Evolutionary conservation across 2,329 filamentous ascomycete species (phyloP), one percentile per base, ranked within the genome.

Genomic region (Huntiella decipiens): DNA sequence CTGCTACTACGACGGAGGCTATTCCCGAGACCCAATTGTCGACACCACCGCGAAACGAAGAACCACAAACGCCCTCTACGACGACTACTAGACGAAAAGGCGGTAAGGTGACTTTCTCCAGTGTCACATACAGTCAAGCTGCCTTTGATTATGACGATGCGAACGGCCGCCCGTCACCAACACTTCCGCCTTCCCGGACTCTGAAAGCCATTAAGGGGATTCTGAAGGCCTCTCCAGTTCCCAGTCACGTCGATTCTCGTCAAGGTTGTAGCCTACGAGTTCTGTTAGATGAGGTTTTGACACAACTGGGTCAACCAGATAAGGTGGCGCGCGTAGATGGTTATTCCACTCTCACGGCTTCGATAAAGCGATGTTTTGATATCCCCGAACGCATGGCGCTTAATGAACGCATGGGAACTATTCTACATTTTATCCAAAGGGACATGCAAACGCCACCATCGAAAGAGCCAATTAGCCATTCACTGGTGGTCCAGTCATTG

Each of bases 201-300:
- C 37, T 49, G 11, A 43, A 39, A 31, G 38, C 47, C 6, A 59
- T 70, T 52, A 76, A 74, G 55, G 69, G 72, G 3, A 98, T 98
- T 45, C 70, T 98, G 50, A 98, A 98, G 59, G 70, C 76, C 16
- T 72, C 70, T 2, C 61, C 68, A 46, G 67, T 60, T 57, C 63
- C 60, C 5, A 69, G 68, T 45, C 62, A 63, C 2, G 60, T 68
- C 51, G 61, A 63, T 54, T 59, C 7, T 56, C 58, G 19, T 51
- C 60, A 11, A 7, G 15, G n/a, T 6, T 40, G 34, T 11, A 38
- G 33, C 4, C 22, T 94, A 48, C 71, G 73, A 52, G 76, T 76
- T 54, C 91, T 95, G 79, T 64, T 96, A 52, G 82, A 93, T 54
- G 92, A 84, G 1, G 76, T 85, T 4, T 71, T 85, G 33, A 79